Conservation (phyloP, 495 filamentous ascomycete genomes). For the Aspergillus panamensis region DNA sequence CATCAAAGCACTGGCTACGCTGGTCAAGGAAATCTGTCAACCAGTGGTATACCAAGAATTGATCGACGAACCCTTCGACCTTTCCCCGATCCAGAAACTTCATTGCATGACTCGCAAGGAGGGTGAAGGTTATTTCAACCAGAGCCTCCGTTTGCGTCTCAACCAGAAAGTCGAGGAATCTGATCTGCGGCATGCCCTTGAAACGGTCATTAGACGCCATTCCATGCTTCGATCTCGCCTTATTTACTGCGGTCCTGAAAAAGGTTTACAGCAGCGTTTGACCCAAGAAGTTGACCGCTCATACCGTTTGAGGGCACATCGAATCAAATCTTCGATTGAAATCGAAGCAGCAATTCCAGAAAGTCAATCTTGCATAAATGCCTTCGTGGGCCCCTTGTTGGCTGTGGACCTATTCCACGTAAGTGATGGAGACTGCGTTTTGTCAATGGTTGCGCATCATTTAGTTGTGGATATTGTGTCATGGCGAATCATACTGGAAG, state of each 20-base stretch:
- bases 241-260: constrained; percentile 24
- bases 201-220: constrained; percentile 59
- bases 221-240: constrained; percentile 75
- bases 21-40: constrained; percentile 30
- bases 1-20: constrained; percentile 40
- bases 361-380: constrained; percentile 45
- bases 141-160: constrained; percentile 61
- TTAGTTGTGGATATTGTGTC: constrained; percentile 68
- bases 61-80: constrained; percentile 51
- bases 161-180: constrained; percentile 44
- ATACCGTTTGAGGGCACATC: constrained; percentile 33
- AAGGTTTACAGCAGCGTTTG: constrained; percentile 36
- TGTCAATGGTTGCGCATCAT: constrained; percentile 68
- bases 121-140: constrained; percentile 67
- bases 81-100: constrained; percentile 69
- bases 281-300: constrained; percentile 37
- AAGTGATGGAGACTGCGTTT: constrained; percentile 40
- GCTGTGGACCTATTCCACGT: constrained; percentile 49
- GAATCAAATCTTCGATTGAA: constrained; percentile 20
- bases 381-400: constrained; percentile 42
- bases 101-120: constrained; percentile 58
- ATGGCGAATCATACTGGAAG: constrained; percentile 64
- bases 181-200: constrained; percentile 51
- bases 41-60: constrained; percentile 37
- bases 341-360: constrained; percentile 31